Base-by-base conservation (phyloP, 306 rosid species). In the Heteromeles arbutifolia region DNA sequence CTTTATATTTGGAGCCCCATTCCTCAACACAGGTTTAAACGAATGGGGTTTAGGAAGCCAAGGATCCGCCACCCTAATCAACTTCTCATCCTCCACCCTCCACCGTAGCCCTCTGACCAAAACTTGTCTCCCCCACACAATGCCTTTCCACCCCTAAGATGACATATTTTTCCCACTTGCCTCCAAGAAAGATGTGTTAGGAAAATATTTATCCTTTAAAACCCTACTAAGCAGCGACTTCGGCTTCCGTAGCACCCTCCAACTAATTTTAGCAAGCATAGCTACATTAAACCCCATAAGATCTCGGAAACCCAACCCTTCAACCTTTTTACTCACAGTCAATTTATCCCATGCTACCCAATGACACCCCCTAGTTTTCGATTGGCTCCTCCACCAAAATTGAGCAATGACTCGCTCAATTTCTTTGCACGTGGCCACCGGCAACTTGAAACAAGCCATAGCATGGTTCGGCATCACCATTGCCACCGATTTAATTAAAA, bases 221-320 rank as follows among this genome's bases (percentile, higher is more conserved):
- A 22, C 22, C 14, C 12, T 10, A 3, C 14, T 24, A 4, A 57
- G 3, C 6, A 57, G 0, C 0, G 6, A 57, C 2, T n/a, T 5
- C 1, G 6, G 1, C 0, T 1, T 5, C 2, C 11, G 4, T 0
- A 57, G 4, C 8, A 57, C 2, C 0, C 28, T 10, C 6, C 3
- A 57, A 0, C 28, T 11, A n/a, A 57, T n/a, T n/a, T 22, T 57
- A 2, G 29, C 63, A 21, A 57, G 63, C 63, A 57, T 57, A 0
- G 29, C 15, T 2, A 10, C 5, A 10, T n/a, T 57, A 4, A 57
- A 57, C 3, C 29, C 22, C 1, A 9, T 19, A 1, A 22, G 5
- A 22, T 57, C 63, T 10, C 1, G 1, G 0, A 57, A 22, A 0
- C 15, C 15, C 28, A 22, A 8, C 0, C 6, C 63, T 0, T 15